Conservation (phyloP, 2,329 filamentous ascomycete species). For the Colletotrichum higginsianum region DNA sequence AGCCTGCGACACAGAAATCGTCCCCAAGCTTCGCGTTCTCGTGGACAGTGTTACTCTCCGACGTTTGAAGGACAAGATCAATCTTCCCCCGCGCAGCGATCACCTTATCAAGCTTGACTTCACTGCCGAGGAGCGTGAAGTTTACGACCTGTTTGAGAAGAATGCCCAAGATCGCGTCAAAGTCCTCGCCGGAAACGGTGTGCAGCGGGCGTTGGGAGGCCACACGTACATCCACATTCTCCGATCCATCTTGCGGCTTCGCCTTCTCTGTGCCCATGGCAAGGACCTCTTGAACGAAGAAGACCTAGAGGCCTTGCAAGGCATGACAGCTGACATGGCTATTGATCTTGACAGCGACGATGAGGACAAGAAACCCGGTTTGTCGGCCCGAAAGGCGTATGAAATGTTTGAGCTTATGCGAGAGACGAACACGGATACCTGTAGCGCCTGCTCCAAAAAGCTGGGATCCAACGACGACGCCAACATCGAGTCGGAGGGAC, state of each 20-base stretch:
- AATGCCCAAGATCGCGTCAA: constrained; percentile 86
- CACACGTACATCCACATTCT: constrained; percentile 95
- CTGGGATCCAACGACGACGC: constrained; percentile 71
- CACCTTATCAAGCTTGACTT: constrained; percentile 83
- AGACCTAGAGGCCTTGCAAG: constrained; percentile 84
- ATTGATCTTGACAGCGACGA: constrained; percentile 91
- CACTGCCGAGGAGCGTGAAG: constrained; percentile 77
- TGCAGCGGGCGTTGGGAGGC: constrained; percentile 80
- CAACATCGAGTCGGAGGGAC: constrained; percentile 70
- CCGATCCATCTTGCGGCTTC: constrained; percentile 89
- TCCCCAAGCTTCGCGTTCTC: constrained; percentile 87
- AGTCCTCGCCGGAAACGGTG: constrained; percentile 71
- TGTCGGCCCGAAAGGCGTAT: constrained; percentile 82
- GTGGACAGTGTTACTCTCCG: constrained; percentile 96
- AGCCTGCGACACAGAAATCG: constrained; percentile 84
- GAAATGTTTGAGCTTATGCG: constrained; percentile 88
- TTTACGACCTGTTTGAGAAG: constrained; percentile 89
- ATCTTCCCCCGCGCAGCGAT: constrained; percentile 83
- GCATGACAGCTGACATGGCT: constrained; percentile 85
- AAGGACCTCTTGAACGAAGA: constrained; percentile 89
- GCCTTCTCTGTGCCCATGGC: constrained; percentile 94
- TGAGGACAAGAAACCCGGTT: constrained; percentile 66
- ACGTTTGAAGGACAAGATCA: constrained; percentile 91
- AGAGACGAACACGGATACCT: constrained; percentile 83
- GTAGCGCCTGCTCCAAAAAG: constrained; percentile 77